Evolutionary conservation across 768 basidiomycete species (phyloP), one percentile per base, ranked within the genome.

Genomic region (Russula earlei): DNA sequence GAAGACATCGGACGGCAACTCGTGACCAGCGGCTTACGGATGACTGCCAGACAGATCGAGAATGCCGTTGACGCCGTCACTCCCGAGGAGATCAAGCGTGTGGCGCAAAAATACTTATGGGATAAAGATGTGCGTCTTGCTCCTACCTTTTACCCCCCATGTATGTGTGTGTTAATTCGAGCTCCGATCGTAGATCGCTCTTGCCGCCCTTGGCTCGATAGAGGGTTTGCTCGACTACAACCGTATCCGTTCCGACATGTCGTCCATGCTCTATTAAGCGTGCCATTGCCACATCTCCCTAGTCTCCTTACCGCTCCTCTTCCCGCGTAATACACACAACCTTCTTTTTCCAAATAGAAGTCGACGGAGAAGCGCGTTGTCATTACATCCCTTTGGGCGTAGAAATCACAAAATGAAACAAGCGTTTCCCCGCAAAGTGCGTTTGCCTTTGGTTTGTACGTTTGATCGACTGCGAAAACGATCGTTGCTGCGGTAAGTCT

Each of bases 1-100:
- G 96, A 99, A 76, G 96, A 99, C 66, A 93, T 98, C 71, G 95
- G 96, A n/a, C 77, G 94, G 64, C 95, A 97, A 69, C 79, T 99
- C 58, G 90, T 99, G 58, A 98, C 95, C 33, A 91, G 84, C 60
- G 96, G 96, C 53, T 84, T 78, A 61, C 78, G 96, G 65, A 78
- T 87, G 73, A 87, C 93, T 17, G 95, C 96, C 47, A 81, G 85
- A 69, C 91, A 99, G 73, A 92, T 94, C 61, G 96, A 97, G 77
- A 78, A 78, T 54, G 91, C 91, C 24, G 82, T 98, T 43, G 92
- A 98, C 67, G 85, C 87, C 22, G 91, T 99, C 53, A 84, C 82
- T 22, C 74, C 82, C 29, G 87, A 83, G 19, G 93, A 97, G 69
- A 92, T 99, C 71, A 86, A 87, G 77, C 81, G 91, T 17, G 91